Evolutionary conservation across 805 yeast genomes (phyloP).

Genomic region (Huiozyma sinensis): DNA sequence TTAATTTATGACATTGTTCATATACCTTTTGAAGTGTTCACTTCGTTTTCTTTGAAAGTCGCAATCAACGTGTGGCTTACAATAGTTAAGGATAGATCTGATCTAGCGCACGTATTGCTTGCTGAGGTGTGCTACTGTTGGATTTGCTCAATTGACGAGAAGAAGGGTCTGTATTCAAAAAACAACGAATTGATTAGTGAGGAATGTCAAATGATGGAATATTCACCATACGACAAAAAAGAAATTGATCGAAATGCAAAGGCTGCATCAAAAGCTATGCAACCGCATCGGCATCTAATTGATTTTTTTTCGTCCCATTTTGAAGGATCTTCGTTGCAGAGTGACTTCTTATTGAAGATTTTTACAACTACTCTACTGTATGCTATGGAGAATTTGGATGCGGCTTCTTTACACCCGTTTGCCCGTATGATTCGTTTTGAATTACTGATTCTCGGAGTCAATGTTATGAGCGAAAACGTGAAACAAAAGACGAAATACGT

Average conservation of each 20-base stretch:
- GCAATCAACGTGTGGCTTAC: constrained; percentile 77
- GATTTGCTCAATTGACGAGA: constrained; percentile 50
- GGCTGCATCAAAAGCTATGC: constrained; percentile 37
- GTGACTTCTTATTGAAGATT: constrained; percentile 56
- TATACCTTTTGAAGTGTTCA: constrained; percentile 62
- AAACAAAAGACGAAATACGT: constrained; percentile 39
- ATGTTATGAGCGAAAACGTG: constrained; percentile 47
- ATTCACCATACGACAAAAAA: constrained; percentile 68
- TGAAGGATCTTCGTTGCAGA: constrained; percentile 65
- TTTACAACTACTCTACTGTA: constrained; percentile 51
- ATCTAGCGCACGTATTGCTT: constrained; percentile 46
- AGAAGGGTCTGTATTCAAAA: constrained; percentile 55
- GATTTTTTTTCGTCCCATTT: constrained; percentile 63
- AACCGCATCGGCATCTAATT: constrained; percentile 63
- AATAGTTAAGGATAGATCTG: constrained; percentile 55
- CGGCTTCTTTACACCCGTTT: constrained; percentile 75
- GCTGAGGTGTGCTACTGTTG: constrained; percentile 61
- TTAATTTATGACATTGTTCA: constrained; percentile 39
- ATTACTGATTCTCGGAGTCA: constrained; percentile 55
- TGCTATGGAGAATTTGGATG: constrained; percentile 40
- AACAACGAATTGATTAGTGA: constrained; percentile 45
- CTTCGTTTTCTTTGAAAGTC: constrained; percentile 45
- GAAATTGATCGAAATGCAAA: constrained; percentile 43
- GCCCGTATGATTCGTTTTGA: constrained; percentile 70
- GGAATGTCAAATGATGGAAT: constrained; percentile 71